These are phyloP conservation scores for Trametes hirsuta DNA, from an alignment of 1,284 basidiomycete genomes.

Conservation along the genomic window DNA sequence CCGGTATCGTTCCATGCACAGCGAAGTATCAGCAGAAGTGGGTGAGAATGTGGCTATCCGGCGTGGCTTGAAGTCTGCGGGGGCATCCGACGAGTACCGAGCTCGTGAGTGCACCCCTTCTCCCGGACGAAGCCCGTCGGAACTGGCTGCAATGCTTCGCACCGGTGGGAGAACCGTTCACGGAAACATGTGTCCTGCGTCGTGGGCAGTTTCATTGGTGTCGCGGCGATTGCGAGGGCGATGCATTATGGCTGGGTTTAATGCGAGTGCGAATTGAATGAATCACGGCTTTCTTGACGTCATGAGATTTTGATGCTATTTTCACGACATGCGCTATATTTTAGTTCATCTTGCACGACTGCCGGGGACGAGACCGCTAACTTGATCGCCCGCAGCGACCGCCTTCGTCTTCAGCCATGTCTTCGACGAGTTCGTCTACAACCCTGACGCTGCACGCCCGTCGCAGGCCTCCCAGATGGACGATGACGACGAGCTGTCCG, in stretches of 20 bases:
- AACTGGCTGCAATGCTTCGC: neutral
- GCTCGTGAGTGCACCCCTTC: neutral
- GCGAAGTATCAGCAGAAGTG: too few species aligned
- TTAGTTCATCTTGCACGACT: neutral
- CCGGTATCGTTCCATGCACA: too few species aligned
- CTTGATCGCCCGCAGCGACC: constrained; percentile 55
- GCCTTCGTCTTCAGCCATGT: constrained; percentile 83
- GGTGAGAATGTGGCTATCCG: too few species aligned
- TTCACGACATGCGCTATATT: neutral
- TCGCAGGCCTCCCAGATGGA: constrained; percentile 24
- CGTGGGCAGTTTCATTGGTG: neutral
- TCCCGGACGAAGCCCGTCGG: constrained; percentile 3
- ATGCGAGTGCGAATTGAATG: neutral
- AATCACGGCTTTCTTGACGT: too few species aligned
- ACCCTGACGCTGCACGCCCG: constrained; percentile 39
- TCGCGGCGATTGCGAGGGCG: neutral
- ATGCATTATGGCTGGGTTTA: neutral
- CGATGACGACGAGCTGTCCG: constrained; percentile 35
- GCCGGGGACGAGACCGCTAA: neutral
- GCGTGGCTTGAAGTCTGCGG: neutral
- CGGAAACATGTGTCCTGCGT: constrained; percentile 1
- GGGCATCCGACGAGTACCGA: neutral
- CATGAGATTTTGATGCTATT: too few species aligned
- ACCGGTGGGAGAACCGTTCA: neutral
- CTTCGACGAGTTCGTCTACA: constrained; percentile 78